phyloP scores from a whole-genome alignment of 768 basidiomycete genomes.

The Collybia sp. region DNA sequence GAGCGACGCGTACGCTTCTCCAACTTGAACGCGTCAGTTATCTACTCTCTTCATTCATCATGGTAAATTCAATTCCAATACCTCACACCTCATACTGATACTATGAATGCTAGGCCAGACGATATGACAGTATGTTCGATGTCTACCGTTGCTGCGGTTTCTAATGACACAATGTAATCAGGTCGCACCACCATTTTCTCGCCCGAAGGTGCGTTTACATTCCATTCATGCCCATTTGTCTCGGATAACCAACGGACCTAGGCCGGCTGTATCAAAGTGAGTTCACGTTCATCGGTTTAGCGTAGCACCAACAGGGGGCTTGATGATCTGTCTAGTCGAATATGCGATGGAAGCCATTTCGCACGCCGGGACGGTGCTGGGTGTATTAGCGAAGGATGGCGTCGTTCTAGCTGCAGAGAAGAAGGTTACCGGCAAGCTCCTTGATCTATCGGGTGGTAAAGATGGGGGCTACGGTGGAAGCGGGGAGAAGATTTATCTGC shows the following conservation, averaged over 20 bases:
- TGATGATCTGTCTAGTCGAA: slow-evolving; percentile 60
- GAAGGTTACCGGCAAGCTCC: slow-evolving; percentile 96
- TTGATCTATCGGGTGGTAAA: slow-evolving; percentile 84
- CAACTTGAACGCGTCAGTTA: slow-evolving; percentile 37
- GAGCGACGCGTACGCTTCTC: slow-evolving; percentile 38
- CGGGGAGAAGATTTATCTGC: slow-evolving; percentile 95
- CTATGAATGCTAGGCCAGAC: slow-evolving; percentile 60
- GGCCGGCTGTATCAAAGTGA: slow-evolving; percentile 96
- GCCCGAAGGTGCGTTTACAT: slow-evolving; percentile 70
- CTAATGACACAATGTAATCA: slow-evolving; percentile 29
- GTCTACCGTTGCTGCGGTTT: slow-evolving; percentile 8
- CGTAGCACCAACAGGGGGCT: slow-evolving; percentile 2
- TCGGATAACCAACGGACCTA: slow-evolving; percentile 25
- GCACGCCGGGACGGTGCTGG: slow-evolving; percentile 91
- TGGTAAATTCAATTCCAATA: slow-evolving; percentile 34
- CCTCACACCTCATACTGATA: background rate
- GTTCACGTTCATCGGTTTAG: slow-evolving; percentile 18
- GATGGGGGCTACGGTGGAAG: slow-evolving; percentile 92
- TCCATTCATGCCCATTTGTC: background rate
- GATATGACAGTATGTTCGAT: slow-evolving; percentile 82
- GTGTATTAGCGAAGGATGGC: slow-evolving; percentile 85
- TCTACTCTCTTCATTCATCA: slow-evolving; percentile 27
- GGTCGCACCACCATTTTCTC: slow-evolving; percentile 99
- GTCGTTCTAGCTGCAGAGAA: slow-evolving; percentile 94
- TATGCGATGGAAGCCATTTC: slow-evolving; percentile 99